A percentile compares a stretch with the other conserved stretches of the same genome.
These are phyloP conservation scores for Pyropia yezoensis DNA, from an alignment of 23 red algal species.

Conservation along the genomic window DNA sequence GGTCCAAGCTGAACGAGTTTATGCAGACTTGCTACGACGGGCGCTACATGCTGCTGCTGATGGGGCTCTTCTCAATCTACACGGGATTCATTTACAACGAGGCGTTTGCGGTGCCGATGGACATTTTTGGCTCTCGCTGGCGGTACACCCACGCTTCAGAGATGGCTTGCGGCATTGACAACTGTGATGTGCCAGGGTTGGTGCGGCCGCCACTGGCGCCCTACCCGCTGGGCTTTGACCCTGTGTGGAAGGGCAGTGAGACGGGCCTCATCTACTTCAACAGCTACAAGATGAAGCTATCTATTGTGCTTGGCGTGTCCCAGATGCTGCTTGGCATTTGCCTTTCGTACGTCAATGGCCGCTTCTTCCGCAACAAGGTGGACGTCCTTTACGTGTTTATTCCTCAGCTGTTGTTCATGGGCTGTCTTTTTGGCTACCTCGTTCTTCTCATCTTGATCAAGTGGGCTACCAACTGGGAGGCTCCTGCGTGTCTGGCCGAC, in stretches of 20 bases:
- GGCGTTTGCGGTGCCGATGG: constrained; percentile 77
- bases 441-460: constrained; percentile 82
- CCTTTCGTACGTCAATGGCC: constrained; percentile 78
- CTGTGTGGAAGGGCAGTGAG: constrained; percentile 71
- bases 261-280: constrained; percentile 88
- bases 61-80: constrained; percentile 96
- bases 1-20: constrained; percentile 73
- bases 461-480: constrained; percentile 87
- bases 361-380: constrained; percentile 40
- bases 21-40: constrained; percentile 89
- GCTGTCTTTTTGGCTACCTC: constrained; percentile 84
- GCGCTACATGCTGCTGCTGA: constrained; percentile 82
- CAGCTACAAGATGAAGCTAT: constrained; percentile 99
- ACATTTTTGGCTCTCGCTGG: constrained; percentile 84
- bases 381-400: constrained; percentile 93
- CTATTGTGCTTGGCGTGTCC: constrained; percentile 72
- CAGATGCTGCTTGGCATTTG: constrained; percentile 95
- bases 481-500: constrained; percentile 37
- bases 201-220: constrained; percentile 46
- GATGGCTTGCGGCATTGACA: constrained; percentile 93
- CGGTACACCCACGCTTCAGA: constrained; percentile 35
- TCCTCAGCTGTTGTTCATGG: constrained; percentile 95
- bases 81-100: constrained; percentile 97
- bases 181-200: constrained; percentile 46
- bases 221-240: constrained; percentile 94